Evolutionary conservation across 306 rosid genomes (phyloP).

Genomic region (Glycine soja): DNA sequence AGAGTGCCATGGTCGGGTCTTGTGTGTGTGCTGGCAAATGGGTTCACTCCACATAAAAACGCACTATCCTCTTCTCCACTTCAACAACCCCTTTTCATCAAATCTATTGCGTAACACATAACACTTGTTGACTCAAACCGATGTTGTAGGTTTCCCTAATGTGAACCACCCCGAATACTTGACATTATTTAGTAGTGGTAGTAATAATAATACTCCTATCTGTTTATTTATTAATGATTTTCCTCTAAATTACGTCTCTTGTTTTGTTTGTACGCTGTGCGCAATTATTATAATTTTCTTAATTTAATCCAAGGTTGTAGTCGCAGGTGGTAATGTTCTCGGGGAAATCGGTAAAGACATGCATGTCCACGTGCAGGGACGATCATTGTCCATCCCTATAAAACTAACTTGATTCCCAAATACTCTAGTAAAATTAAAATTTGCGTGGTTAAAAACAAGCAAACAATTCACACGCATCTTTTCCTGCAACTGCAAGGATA

Average conservation of each 20-base stretch:
- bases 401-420: conserved; percentile 37
- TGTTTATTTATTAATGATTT: neutral
- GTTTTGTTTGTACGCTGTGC: conserved; percentile 24
- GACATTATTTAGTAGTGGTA: no score
- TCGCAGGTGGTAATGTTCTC: conserved; percentile 58
- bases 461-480: no score
- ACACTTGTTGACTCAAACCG: no score
- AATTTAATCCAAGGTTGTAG: conserved; percentile 50
- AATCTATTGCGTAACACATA: neutral
- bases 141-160: no score
- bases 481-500: no score
- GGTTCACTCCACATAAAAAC: conserved; percentile 53
- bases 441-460: no score
- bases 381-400: conserved; percentile 57
- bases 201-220: no score
- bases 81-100: conserved; percentile 52
- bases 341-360: conserved; percentile 50
- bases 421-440: neutral
- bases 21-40: conserved; percentile 66
- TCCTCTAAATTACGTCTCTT: conserved; percentile 18
- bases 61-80: conserved; percentile 51
- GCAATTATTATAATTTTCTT: conserved; percentile 37
- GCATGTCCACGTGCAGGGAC: conserved; percentile 61
- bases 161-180: no score
- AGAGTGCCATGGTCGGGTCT: conserved; percentile 68